Evolutionary conservation across 2,329 filamentous ascomycete species (phyloP), one percentile per base, ranked within the genome.

Genomic region (Aspergillus sp.): DNA sequence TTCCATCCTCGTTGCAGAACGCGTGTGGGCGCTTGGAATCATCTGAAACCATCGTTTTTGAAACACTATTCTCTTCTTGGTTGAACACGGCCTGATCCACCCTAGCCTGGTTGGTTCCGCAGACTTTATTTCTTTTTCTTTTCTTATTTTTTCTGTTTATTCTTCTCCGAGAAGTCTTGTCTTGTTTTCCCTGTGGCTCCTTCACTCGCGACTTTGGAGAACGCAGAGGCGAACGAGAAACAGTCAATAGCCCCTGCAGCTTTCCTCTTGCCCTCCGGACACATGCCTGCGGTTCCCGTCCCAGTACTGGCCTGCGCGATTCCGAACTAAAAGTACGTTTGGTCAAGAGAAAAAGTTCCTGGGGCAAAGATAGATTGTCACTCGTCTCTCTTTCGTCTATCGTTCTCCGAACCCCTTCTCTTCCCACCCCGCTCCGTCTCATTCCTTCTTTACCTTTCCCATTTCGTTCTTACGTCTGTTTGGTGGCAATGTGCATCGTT

Each of bases 241-340:
- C 37, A 49, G 41, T 49, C 51, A 35, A 58, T 53, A 65, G 67
- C 66, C 65, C 67, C 70, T 72, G 70, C 70, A 70, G 69, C 70
- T 67, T 68, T 63, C 69, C 68, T 64, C 60, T 60, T 43, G 44
- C 58, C 59, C 49, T 46, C 55, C 57, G 57, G 59, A 59, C 62
- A 52, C 59, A 65, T 62, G 59, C 56, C 53, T 54, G 64, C 49
- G 54, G 55, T 54, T 57, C 62, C 57, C 55, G 58, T 62, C 41
- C 55, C 49, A 55, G 53, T 55, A 40, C 49, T 64, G 52, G 55
- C 54, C 63, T 68, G 61, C 54, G 61, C 63, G 59, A 52, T 63
- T 49, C 62, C 64, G 62, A 66, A 59, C 56, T 62, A 62, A 64
- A 62, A 62, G 58, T 63, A 63, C 62, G 62, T 63, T 64, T 67